Base-by-base conservation (phyloP, 306 rosid species). In the Malus orientalis region DNA sequence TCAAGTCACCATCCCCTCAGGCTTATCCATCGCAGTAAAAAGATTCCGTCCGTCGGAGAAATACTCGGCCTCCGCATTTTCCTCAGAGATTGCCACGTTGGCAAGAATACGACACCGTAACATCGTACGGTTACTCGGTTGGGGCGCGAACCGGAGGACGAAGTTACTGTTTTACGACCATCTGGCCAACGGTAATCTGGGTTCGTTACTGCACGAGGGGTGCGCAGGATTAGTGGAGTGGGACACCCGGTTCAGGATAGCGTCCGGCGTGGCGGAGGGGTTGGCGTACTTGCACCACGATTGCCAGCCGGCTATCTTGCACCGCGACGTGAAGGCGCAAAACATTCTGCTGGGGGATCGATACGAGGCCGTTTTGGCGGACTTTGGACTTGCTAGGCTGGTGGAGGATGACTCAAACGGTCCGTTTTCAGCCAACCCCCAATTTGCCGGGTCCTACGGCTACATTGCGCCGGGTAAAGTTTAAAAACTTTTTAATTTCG, bases 381-480 rank as follows among this genome's bases (percentile, higher is more conserved):
- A 95, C 77, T 95, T 95, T 45, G 98, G 98, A 32, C 84, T 95
- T 19, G 98, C 98, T 14, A 82, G 93, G 25, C 76, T 92, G 77
- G 89, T 92, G 2, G 98, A 95, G 63, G 96, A 90, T 2, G 85
- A 84, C 70, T 74, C 45, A 3, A 81, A 66, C 32, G 80, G 84
- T 72, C 83, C 97, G 3, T 90, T 91, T 69, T 82, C 93, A 0
- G 80, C 86, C 18, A 85, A 84, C 76, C 97, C 93, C 5, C 93
- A 92, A 63, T 88, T 95, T 58, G 97, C 99, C 0, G 99, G 99
- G 6, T 92, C 99, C 22, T 95, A 89, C 76, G 99, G 99, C 85
- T 95, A 95, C 81, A 84, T 95, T 87, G 97, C 99, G 55, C 99
- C 99, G 0, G 99, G 98, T 90, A 65, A 65, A 78, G 85, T 67